A percentile compares a stretch with the other conserved stretches of the same genome.
Evolutionary conservation across 2,329 filamentous ascomycete genomes (phyloP).

Genomic region (Nothomitra cinnamomea): DNA sequence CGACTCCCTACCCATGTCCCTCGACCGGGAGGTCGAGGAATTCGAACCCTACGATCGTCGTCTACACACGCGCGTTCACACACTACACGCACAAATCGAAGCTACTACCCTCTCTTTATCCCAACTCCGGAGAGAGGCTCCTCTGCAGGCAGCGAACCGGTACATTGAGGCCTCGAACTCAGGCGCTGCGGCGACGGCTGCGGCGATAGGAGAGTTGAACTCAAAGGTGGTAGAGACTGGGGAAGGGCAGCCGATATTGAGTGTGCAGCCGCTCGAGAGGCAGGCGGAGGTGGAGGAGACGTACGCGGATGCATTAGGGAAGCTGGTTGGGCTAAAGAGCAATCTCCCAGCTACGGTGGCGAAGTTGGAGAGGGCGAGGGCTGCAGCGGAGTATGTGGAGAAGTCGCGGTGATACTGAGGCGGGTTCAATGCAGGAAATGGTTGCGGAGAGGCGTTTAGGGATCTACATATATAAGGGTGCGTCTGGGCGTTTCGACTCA

Average conservation of each 20-base stretch:
- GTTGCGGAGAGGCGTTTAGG: too few species aligned
- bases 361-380: slow-evolving; percentile 45
- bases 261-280: slow-evolving; percentile 26
- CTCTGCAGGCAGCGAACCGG: not conserved
- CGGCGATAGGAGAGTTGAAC: not conserved
- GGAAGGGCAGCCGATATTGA: slow-evolving; percentile 12
- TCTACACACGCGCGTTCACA: slow-evolving; percentile 1
- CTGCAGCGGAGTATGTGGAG: slow-evolving; percentile 29
- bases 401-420: not conserved
- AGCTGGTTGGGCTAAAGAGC: slow-evolving; percentile 26
- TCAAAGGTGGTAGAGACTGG: slow-evolving; percentile 6
- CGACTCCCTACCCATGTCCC: slow-evolving; percentile 12
- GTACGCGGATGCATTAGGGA: slow-evolving; percentile 30
- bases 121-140: slow-evolving; percentile 5
- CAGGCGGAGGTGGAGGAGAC: slow-evolving; percentile 29
- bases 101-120: slow-evolving; percentile 4
- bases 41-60: slow-evolving; percentile 7
- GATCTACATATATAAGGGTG: too few species aligned
- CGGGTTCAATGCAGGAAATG: too few species aligned
- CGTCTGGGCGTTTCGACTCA: too few species aligned
- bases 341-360: slow-evolving; percentile 45
- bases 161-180: not conserved
- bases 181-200: not conserved
- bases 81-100: slow-evolving; percentile 5
- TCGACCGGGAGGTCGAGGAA: slow-evolving; percentile 2